Percentiles rank a stretch among this genome's conserved stretches.
Conservation (phyloP, 768 basidiomycete genomes). For the Leccinum sublutescens region DNA sequence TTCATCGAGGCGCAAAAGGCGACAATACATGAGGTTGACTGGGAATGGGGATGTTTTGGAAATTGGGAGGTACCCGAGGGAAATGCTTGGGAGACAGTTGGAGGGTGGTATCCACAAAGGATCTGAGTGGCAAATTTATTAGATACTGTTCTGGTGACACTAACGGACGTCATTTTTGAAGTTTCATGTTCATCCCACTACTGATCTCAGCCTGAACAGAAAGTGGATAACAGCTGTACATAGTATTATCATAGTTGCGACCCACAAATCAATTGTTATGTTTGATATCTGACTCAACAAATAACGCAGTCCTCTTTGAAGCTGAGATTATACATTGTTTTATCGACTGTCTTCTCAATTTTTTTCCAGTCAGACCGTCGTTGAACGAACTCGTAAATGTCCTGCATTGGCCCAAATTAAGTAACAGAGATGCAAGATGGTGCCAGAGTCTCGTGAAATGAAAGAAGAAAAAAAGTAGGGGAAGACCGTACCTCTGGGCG, state of each 20-base stretch:
- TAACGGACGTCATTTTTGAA: neutral
- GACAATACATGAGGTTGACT: constrained; percentile 65
- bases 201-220: neutral
- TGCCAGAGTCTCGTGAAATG: neutral
- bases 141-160: neutral
- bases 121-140: neutral
- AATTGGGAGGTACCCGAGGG: constrained; percentile 73
- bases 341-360: constrained; percentile 95
- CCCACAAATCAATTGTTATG: neutral
- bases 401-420: constrained; percentile 39
- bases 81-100: constrained; percentile 59
- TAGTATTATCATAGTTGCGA: neutral
- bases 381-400: constrained; percentile 96
- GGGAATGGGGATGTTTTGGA: constrained; percentile 71
- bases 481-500: constrained; percentile 74
- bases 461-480: neutral
- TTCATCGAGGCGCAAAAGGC: constrained; percentile 72
- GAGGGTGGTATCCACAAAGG: constrained; percentile 24
- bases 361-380: constrained; percentile 97
- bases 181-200: neutral
- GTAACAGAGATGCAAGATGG: neutral
- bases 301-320: constrained; percentile 89
- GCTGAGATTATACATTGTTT: constrained; percentile 90
- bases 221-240: neutral
- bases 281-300: constrained; percentile 27